A percentile compares a stretch with the other conserved stretches of the same genome.
phyloP scores from a whole-genome alignment of 2,329 filamentous ascomycete species.

The Pseudopyrenochaeta lycopersici region DNA sequence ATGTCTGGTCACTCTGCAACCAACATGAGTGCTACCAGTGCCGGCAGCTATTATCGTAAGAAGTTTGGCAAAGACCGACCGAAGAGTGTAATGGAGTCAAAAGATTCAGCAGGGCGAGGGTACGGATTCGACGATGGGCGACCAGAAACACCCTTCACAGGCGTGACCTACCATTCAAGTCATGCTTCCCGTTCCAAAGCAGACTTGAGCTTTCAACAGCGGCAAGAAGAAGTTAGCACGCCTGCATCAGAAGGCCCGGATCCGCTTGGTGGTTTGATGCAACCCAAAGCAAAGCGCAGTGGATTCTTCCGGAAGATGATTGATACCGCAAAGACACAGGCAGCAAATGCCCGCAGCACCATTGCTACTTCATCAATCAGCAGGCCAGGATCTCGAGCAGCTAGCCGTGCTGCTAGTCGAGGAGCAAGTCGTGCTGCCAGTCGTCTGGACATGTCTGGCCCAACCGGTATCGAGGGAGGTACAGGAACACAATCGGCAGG shows the following conservation, averaged over 20 bases:
- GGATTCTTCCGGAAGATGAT: slow-evolving; percentile 97
- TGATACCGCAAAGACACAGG: slow-evolving; percentile 91
- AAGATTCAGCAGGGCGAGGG: slow-evolving; percentile 47
- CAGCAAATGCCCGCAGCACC: slow-evolving; percentile 86
- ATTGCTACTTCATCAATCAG: slow-evolving; percentile 70
- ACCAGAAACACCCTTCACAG: slow-evolving; percentile 69
- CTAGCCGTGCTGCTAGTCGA: slow-evolving; percentile 52
- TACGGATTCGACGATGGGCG: slow-evolving; percentile 51
- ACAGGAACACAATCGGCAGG: slow-evolving; percentile 31
- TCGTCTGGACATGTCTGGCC: slow-evolving; percentile 51
- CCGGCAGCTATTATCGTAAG: slow-evolving; percentile 87
- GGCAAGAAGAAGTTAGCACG: slow-evolving; percentile 60
- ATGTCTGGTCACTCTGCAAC: slow-evolving; percentile 95
- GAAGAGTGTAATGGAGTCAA: slow-evolving; percentile 71
- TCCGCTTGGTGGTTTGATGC: slow-evolving; percentile 78
- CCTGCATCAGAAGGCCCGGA: slow-evolving; percentile 69
- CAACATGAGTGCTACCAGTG: slow-evolving; percentile 92
- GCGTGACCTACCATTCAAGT: slow-evolving; percentile 90
- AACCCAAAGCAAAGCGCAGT: slow-evolving; percentile 79
- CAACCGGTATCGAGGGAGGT: slow-evolving; percentile 65
- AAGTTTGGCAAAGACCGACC: slow-evolving; percentile 65
- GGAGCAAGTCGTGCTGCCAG: slow-evolving; percentile 44
- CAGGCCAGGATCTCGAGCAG: slow-evolving; percentile 52
- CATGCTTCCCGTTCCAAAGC: slow-evolving; percentile 68
- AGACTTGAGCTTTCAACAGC: slow-evolving; percentile 56